These are phyloP conservation scores for Irpex lacteus DNA, from an alignment of 1,284 basidiomycete species.

Conservation along the genomic window DNA sequence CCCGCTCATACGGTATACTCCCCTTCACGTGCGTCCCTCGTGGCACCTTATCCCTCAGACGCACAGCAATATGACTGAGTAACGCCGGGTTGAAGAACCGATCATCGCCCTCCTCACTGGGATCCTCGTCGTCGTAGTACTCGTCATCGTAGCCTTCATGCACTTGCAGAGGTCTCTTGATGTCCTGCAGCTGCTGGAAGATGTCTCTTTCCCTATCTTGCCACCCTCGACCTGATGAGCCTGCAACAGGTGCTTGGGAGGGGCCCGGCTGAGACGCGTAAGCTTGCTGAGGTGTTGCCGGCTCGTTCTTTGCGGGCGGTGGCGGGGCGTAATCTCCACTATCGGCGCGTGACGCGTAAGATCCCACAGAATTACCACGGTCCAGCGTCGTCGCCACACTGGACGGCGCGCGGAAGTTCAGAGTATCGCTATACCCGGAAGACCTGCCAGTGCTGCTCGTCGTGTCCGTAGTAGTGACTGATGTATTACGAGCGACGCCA, in stretches of 20 bases:
- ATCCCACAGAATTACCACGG: conserved; percentile 28
- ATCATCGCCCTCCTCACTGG: conserved; percentile 68
- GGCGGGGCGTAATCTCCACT: conserved; percentile 16
- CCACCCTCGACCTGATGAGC: conserved; percentile 23
- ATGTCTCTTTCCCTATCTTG: conserved; percentile 28
- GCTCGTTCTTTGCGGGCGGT: conserved; percentile 13
- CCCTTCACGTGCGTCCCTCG: conserved; percentile 88
- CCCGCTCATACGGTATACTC: conserved; percentile 80
- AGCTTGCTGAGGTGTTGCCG: conserved; percentile 10
- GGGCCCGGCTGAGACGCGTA: conserved; percentile 19
- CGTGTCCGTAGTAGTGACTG: conserved; percentile 18
- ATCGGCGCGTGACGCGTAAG: conserved; percentile 24
- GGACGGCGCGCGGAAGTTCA: conserved; percentile 16
- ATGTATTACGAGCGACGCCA: conserved; percentile 9
- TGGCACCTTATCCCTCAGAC: conserved; percentile 84
- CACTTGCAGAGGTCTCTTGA: conserved; percentile 36
- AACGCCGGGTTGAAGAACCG: conserved; percentile 85
- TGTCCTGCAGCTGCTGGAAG: conserved; percentile 36
- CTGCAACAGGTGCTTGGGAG: conserved; percentile 18
- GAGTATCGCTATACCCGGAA: conserved; percentile 21
- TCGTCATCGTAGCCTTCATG: conserved; percentile 48
- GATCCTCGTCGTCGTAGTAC: conserved; percentile 65
- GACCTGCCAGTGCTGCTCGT: conserved; percentile 17
- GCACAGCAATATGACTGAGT: conserved; percentile 85
- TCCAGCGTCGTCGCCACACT: conserved; percentile 25